A percentile compares a stretch with the other conserved stretches of the same genome.
These are phyloP conservation scores for Wickerhamiella azymoides DNA, from an alignment of 805 yeast species.

Conservation along the genomic window DNA sequence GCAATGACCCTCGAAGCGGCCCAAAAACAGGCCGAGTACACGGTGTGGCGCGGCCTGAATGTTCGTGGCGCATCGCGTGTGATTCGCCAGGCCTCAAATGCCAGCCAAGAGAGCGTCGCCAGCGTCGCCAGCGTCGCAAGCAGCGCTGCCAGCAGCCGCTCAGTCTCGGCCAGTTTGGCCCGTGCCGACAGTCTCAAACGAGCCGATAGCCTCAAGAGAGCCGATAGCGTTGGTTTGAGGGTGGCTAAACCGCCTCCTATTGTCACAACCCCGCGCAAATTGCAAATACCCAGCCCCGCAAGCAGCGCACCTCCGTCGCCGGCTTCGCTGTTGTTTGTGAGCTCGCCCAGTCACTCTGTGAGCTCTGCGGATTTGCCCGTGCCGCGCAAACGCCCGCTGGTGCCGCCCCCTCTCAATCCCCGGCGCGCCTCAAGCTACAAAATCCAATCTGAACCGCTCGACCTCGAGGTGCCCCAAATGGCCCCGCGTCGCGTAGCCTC, in stretches of 20 bases:
- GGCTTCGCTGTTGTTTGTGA: not conserved
- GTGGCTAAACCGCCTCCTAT: too few species aligned
- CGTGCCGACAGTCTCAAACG: too few species aligned
- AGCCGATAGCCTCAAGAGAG: too few species aligned
- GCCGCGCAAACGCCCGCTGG: not conserved
- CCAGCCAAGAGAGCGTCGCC: not conserved
- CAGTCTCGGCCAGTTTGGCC: too few species aligned
- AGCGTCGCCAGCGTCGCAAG: too few species aligned
- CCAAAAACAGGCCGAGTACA: constrained; percentile 6
- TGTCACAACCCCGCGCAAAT: not conserved
- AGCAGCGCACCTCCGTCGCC: not conserved
- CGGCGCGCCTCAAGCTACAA: constrained; percentile 7
- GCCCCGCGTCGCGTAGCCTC: constrained; percentile 7
- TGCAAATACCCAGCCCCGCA: not conserved
- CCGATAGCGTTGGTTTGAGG: too few species aligned
- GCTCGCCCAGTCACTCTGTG: not conserved
- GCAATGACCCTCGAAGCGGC: not conserved
- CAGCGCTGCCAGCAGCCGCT: too few species aligned
- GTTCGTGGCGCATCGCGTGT: not conserved
- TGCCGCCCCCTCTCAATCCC: constrained; percentile 4
- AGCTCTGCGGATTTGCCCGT: not conserved
- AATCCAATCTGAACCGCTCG: not conserved
- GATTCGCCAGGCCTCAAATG: not conserved
- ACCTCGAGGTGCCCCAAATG: constrained; percentile 3
- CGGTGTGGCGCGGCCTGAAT: not conserved